A percentile compares a stretch with the other conserved stretches of the same genome.
These are phyloP conservation scores for Gastrolobium bilobum DNA, from an alignment of 306 rosid species.

Conservation along the genomic window DNA sequence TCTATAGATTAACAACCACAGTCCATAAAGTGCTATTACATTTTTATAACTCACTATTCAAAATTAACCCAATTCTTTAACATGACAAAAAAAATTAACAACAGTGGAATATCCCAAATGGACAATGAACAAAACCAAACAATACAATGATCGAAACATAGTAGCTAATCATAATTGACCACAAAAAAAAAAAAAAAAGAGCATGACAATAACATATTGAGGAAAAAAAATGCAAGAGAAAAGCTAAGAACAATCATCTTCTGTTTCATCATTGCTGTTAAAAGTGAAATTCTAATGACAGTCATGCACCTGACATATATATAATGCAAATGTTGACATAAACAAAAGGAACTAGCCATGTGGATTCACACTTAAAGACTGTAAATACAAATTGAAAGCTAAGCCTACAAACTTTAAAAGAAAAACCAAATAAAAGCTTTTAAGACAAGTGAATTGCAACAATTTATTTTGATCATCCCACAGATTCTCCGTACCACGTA, in stretches of 20 bases:
- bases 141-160: neutral
- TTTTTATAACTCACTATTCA: too few relatives aligned
- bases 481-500: neutral
- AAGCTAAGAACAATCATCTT: conserved; percentile 28
- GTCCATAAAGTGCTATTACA: too few relatives aligned
- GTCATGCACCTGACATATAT: neutral
- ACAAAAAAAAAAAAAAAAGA: neutral
- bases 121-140: neutral
- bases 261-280: conserved; percentile 3
- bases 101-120: neutral
- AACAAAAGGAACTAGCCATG: conserved; percentile 13
- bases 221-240: neutral
- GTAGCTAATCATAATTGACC: neutral
- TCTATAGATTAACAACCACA: too few relatives aligned
- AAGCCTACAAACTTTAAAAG: neutral
- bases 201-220: neutral
- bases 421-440: neutral
- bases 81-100: neutral
- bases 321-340: conserved; percentile 2
- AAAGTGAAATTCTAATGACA: neutral
- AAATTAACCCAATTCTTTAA: neutral
- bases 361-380: conserved; percentile 1
- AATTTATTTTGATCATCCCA: neutral
- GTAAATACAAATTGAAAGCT: neutral
- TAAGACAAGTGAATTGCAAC: neutral